Evolutionary conservation across 805 yeast species (phyloP).

Genomic region (Candida parachauliodes): DNA sequence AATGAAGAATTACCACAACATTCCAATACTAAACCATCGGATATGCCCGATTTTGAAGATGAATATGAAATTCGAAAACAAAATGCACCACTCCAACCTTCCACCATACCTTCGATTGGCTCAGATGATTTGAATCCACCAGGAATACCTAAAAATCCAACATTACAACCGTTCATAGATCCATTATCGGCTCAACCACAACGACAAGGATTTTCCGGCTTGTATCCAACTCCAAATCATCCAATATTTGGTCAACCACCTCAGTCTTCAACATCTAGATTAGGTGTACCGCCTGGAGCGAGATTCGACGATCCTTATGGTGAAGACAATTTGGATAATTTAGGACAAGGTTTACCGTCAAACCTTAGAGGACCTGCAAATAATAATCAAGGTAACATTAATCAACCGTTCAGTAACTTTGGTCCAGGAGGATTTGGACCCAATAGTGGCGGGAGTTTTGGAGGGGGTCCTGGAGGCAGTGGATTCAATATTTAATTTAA

Average conservation of each 20-base stretch:
- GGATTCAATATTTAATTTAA: slow-evolving; percentile 1
- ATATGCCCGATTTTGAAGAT: slow-evolving; percentile 53
- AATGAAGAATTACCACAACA: neutral
- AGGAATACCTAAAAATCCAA: slow-evolving; percentile 39
- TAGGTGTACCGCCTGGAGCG: slow-evolving; percentile 45
- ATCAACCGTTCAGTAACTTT: neutral
- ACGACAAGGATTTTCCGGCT: slow-evolving; percentile 13
- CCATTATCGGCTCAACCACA: slow-evolving; percentile 22
- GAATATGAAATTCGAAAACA: slow-evolving; percentile 39
- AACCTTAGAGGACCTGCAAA: slow-evolving; percentile 24
- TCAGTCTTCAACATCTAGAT: slow-evolving; percentile 23
- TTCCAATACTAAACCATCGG: slow-evolving; percentile 19
- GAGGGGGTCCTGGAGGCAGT: slow-evolving; percentile 13
- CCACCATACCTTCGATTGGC: slow-evolving; percentile 37
- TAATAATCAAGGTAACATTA: slow-evolving; percentile 1
- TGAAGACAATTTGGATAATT: slow-evolving; percentile 39
- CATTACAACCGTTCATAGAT: slow-evolving; percentile 40
- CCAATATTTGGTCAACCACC: slow-evolving; percentile 40
- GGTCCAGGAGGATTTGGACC: slow-evolving; percentile 8
- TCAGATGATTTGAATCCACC: slow-evolving; percentile 50
- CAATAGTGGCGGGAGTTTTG: slow-evolving; percentile 8
- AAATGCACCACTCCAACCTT: slow-evolving; percentile 2
- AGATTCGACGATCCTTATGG: slow-evolving; percentile 49
- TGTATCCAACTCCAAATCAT: slow-evolving; percentile 51
- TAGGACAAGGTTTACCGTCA: slow-evolving; percentile 48